Evolutionary conservation across 352 stramenopile species (phyloP).

Genomic region (Globisporangium parvum): DNA sequence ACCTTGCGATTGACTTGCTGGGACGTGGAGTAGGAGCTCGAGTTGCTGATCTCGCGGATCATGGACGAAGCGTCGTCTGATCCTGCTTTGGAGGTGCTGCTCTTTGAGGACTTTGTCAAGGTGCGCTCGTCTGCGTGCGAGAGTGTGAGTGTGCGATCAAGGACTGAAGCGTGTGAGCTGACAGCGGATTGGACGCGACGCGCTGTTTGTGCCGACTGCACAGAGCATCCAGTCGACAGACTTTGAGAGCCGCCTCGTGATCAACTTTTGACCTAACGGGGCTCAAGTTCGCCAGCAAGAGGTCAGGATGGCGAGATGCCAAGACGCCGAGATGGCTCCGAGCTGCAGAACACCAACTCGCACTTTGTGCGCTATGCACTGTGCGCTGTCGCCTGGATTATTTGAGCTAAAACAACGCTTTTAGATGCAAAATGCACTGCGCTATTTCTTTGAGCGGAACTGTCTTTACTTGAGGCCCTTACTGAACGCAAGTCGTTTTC

Average conservation of each 20-base stretch:
- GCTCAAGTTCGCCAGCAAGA: background rate
- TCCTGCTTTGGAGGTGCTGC: slow-evolving; percentile 33
- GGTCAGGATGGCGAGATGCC: background rate
- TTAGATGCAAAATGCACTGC: too few species aligned
- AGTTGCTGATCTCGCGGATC: slow-evolving; percentile 35
- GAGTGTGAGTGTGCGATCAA: too few species aligned
- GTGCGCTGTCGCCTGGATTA: too few species aligned
- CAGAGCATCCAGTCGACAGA: slow-evolving; percentile 54
- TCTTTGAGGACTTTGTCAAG: slow-evolving; percentile 64
- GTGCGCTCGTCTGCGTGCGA: slow-evolving; percentile 9
- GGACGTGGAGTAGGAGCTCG: slow-evolving; percentile 21
- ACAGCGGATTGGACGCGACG: background rate
- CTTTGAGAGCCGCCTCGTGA: slow-evolving; percentile 51
- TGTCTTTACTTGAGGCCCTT: slow-evolving; percentile 1
- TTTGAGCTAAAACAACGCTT: too few species aligned
- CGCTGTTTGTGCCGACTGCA: background rate
- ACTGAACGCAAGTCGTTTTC: background rate
- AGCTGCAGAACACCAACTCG: too few species aligned
- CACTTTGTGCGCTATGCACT: too few species aligned
- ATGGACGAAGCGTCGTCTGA: slow-evolving; percentile 51
- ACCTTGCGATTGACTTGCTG: background rate
- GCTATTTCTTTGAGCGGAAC: slow-evolving; percentile 1
- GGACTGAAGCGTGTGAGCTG: background rate
- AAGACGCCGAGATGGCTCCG: too few species aligned
- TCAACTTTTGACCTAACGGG: slow-evolving; percentile 39